Evolutionary conservation across 352 stramenopile species (phyloP), one percentile per base, ranked within the genome.

Genomic region (Phytophthora megakarya): DNA sequence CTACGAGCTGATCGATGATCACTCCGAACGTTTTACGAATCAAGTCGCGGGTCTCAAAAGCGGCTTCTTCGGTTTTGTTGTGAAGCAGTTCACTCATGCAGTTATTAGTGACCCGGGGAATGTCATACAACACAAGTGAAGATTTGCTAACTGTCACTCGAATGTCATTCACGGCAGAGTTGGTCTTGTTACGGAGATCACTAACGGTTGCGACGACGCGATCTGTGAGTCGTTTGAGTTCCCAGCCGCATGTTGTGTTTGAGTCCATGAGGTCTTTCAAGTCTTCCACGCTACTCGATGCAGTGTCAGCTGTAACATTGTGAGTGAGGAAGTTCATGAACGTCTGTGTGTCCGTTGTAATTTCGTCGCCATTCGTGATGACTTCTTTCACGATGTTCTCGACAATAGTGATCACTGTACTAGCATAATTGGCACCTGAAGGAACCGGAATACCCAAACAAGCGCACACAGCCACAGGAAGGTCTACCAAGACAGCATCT

Each of bases 381-480:
- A 56, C 60, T 54, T 67, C 43, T 30, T 67, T 67, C 33, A 67
- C 60, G 19, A 67, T 62, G 40, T 56, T 56, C 50, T 67, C 51
- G 35, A 67, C 60, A 16, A 62, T 39, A 5, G 15, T 44, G 25
- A 67, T 43, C 16, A 62, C 51, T 11, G 22, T n/a, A 16, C 39
- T 54, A 3, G 60, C 60, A 19, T 52, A 67, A 26, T 67, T 61
- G 9, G 60, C 48, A 1, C 52, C 52, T 10, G 40, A 26, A 15
- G 60, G 60, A 9, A 62, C 60, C 19, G 43, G 60, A 33, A 67
- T 50, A 11, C 51, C 51, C 3, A 63, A 44, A 43, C 51, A 67
- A 30, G 51, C 39, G 12, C 60, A 67, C 28, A 67, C 60, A 6
- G 50, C 51, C 9, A 62, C 44, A 37, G 60, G 50, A 11, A 67